Percentiles rank a stretch among this genome's conserved stretches.
Evolutionary conservation across 139 green algal species (phyloP).

Genomic region (Penium margaritaceum): DNA sequence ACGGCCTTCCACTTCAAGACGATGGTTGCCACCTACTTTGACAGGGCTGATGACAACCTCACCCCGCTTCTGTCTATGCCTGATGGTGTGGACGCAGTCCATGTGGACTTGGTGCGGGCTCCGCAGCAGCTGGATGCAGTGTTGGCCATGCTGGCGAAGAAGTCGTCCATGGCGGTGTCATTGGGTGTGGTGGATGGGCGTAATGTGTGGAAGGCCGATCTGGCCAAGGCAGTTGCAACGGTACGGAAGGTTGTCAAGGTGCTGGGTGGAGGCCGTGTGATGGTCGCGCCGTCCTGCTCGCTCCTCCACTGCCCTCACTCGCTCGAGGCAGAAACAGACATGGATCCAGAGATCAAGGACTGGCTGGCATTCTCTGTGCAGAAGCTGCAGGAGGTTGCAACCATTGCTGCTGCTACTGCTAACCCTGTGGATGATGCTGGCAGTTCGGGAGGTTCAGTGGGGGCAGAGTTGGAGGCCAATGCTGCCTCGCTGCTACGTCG

Average conservation of each 20-base stretch:
- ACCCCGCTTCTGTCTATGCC: not conserved
- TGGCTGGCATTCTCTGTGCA: constrained; percentile 69
- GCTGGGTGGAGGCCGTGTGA: not conserved
- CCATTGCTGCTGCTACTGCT: too few species aligned
- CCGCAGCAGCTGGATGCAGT: not conserved
- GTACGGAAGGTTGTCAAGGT: constrained; percentile 9
- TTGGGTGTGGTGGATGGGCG: constrained; percentile 74
- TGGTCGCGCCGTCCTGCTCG: constrained; percentile 46
- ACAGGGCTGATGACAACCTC: not conserved
- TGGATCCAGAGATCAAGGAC: constrained; percentile 42
- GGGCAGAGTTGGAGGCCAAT: not conserved
- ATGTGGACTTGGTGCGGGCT: not conserved
- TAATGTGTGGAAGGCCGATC: constrained; percentile 65
- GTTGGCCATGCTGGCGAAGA: not conserved
- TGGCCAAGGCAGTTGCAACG: constrained; percentile 5
- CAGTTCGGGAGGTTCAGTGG: not conserved
- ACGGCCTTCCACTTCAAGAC: not conserved
- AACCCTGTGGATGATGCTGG: too few species aligned
- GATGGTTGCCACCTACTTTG: not conserved
- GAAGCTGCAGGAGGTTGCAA: constrained; percentile 63
- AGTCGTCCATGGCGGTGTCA: constrained; percentile 48
- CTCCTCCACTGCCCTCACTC: constrained; percentile 74
- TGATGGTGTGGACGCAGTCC: not conserved
- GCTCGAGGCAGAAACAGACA: constrained; percentile 48
- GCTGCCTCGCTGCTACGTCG: not conserved